phyloP scores from a whole-genome alignment of 495 filamentous ascomycete species.

The Hyaloscypha bicolor region DNA sequence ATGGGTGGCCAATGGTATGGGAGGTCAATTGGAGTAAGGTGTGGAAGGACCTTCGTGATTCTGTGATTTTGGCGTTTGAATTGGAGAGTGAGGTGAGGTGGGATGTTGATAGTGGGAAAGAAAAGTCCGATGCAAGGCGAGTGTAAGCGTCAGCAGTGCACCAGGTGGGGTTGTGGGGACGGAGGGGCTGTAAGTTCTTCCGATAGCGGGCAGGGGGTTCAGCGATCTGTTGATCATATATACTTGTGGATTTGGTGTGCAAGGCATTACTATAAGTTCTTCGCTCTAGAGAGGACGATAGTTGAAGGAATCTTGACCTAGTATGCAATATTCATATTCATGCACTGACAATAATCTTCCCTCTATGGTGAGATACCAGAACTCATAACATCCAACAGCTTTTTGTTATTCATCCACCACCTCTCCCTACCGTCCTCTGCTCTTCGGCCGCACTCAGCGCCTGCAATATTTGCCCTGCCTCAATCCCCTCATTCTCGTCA shows the following conservation, averaged over 20 bases:
- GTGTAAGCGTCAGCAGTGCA: constrained; percentile 15
- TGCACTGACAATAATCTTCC: neutral
- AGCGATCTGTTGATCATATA: neutral
- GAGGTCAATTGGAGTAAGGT: neutral
- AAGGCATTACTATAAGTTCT: neutral
- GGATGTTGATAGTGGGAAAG: constrained; percentile 1
- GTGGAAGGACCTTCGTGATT: constrained; percentile 1
- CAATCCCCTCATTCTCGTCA: constrained; percentile 32
- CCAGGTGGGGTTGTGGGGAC: constrained; percentile 4
- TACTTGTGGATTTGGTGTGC: neutral
- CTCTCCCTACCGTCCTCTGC: constrained; percentile 9
- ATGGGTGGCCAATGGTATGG: neutral
- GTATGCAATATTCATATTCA: neutral
- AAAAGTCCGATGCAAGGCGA: constrained; percentile 9
- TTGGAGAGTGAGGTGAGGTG: neutral
- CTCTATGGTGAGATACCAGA: neutral
- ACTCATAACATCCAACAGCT: neutral
- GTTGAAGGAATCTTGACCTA: neutral
- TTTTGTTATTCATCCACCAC: neutral
- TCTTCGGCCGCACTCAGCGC: constrained; percentile 27
- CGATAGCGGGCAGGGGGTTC: neutral
- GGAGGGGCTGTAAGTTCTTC: neutral
- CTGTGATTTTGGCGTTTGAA: neutral
- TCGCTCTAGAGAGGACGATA: neutral
- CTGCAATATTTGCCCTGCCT: constrained; percentile 34